Conservation (phyloP, 345 rosid genomes). For the Bruguiera parviflora region DNA sequence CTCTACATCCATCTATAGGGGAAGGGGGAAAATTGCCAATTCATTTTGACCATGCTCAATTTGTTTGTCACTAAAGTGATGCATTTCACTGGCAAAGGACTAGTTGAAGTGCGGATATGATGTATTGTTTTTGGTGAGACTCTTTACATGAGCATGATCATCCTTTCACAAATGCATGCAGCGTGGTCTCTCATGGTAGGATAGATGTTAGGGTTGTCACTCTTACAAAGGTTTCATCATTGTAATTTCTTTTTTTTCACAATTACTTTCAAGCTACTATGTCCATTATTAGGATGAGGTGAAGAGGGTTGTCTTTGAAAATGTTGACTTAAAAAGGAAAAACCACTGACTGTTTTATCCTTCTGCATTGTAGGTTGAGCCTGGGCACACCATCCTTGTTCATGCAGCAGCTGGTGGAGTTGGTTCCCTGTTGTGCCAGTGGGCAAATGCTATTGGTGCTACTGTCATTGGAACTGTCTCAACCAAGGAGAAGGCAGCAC, state of each 20-base stretch:
- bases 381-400: conserved; percentile 70
- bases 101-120: no score
- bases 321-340: neutral
- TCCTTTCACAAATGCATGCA: no score
- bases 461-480: conserved; percentile 85
- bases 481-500: conserved; percentile 78
- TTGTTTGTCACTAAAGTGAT: no score
- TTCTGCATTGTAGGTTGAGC: conserved; percentile 49
- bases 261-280: no score
- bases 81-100: no score
- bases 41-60: neutral
- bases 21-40: neutral
- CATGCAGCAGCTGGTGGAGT: conserved; percentile 98
- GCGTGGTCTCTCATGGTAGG: no score
- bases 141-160: no score
- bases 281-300: no score
- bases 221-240: no score
- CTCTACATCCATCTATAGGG: neutral
- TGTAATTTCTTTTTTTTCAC: no score
- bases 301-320: neutral
- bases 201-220: no score
- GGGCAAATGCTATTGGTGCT: conserved; percentile 90
- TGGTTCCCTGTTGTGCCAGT: conserved; percentile 87
- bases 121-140: no score
- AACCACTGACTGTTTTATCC: conserved; percentile 6